A percentile compares a stretch with the other conserved stretches of the same genome.
Conservation (phyloP, 805 yeast species). For the Suhomyces kilbournensis region DNA sequence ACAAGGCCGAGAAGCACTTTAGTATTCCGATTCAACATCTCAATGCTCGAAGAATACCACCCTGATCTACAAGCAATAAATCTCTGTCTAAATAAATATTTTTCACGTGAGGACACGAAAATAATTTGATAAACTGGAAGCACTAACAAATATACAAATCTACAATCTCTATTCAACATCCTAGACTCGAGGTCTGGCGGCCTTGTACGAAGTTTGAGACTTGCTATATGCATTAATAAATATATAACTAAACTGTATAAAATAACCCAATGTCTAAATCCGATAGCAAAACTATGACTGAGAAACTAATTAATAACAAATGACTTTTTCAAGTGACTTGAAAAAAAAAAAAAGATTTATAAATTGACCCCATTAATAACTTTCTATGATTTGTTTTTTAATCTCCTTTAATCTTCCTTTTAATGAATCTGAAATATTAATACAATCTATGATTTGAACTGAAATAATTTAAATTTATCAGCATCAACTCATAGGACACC, state of each 20-base stretch:
- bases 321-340: constrained; percentile 20
- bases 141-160: too few species aligned
- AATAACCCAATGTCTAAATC: constrained; percentile 44
- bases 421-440: constrained; percentile 12
- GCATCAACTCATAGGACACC: constrained; percentile 5
- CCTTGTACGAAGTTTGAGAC: constrained; percentile 10
- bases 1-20: constrained; percentile 1
- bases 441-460: constrained; percentile 11
- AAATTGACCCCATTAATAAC: constrained; percentile 21
- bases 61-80: not conserved
- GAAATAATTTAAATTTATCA: not conserved
- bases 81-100: not conserved
- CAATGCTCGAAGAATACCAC: too few species aligned
- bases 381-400: constrained; percentile 19
- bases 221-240: constrained; percentile 24
- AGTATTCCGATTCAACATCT: constrained; percentile 1
- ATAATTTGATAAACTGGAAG: not conserved
- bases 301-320: constrained; percentile 18
- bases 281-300: constrained; percentile 33
- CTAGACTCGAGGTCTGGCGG: too few species aligned
- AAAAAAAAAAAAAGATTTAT: constrained; percentile 22
- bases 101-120: not conserved
- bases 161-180: too few species aligned
- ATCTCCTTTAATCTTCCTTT: constrained; percentile 9
- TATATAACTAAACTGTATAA: constrained; percentile 21